A percentile compares a stretch with the other conserved stretches of the same genome.
Conservation (phyloP, 306 rosid genomes). For the Medicago truncatula region DNA sequence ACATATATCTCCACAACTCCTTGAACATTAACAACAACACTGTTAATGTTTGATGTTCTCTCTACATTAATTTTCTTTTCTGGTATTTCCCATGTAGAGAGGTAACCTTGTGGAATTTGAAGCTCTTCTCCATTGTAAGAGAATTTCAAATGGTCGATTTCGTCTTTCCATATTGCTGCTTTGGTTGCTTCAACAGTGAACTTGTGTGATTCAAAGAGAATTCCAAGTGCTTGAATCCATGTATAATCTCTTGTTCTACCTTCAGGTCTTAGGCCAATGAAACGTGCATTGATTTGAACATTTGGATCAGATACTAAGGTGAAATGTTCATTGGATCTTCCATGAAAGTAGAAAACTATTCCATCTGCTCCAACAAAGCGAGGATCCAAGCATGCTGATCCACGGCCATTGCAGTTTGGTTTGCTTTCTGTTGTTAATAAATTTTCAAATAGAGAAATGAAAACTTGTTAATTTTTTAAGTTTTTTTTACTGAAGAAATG, state of each 20-base stretch:
- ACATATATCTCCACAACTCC: constrained; percentile 66
- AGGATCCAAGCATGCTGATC: constrained; percentile 89
- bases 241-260: constrained; percentile 72
- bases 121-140: constrained; percentile 57
- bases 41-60: constrained; percentile 72
- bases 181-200: constrained; percentile 67
- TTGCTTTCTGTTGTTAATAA: constrained; percentile 52
- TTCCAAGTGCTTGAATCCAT: constrained; percentile 86
- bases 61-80: constrained; percentile 53
- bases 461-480: not conserved
- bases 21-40: constrained; percentile 52
- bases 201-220: constrained; percentile 60
- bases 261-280: constrained; percentile 74
- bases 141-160: constrained; percentile 63
- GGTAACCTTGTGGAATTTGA: constrained; percentile 57
- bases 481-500: too few species aligned
- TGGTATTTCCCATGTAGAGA: constrained; percentile 57
- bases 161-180: constrained; percentile 58
- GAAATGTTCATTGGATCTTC: constrained; percentile 71
- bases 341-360: constrained; percentile 85
- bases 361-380: constrained; percentile 88
- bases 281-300: constrained; percentile 78
- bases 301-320: constrained; percentile 65
- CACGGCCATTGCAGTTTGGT: constrained; percentile 73
- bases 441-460: not conserved